These are phyloP conservation scores for Diaporthe citri DNA, from an alignment of 2,329 filamentous ascomycete species.

Conservation along the genomic window DNA sequence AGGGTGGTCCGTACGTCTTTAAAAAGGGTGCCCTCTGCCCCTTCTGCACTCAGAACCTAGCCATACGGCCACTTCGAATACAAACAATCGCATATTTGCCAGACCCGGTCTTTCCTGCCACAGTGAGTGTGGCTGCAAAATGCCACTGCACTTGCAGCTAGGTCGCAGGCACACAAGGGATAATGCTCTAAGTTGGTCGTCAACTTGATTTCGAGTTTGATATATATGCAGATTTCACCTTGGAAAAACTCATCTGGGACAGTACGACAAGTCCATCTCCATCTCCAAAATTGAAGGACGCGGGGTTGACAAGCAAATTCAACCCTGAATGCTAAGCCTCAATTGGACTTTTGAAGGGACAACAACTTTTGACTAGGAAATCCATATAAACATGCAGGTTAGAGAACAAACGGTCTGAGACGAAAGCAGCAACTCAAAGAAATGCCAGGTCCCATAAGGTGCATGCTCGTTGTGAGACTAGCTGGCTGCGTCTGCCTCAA, in stretches of 20 bases:
- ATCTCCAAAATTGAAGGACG: neutral
- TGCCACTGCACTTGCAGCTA: too few relatives aligned
- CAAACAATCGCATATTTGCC: too few relatives aligned
- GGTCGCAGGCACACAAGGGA: neutral
- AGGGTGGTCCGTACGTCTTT: too few relatives aligned
- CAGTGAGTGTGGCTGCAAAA: neutral
- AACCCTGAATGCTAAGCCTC: neutral
- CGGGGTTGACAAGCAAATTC: neutral
- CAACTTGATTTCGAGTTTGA: neutral
- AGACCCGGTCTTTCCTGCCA: too few relatives aligned
- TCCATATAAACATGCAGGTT: neutral
- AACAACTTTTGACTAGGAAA: neutral
- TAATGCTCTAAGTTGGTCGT: neutral
- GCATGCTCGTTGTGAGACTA: neutral
- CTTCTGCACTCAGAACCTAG: too few relatives aligned
- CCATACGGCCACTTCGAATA: too few relatives aligned
- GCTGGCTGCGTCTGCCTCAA: neutral
- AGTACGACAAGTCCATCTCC: neutral
- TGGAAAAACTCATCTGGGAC: neutral
- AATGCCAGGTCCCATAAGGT: neutral
- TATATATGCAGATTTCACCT: neutral
- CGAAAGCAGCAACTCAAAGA: neutral
- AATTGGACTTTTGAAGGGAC: neutral
- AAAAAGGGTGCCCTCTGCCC: too few relatives aligned
- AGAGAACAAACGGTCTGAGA: neutral